A percentile compares a stretch with the other conserved stretches of the same genome.
These are phyloP conservation scores for Leonotis leonurus DNA, from an alignment of 257 asterid species.

Conservation along the genomic window DNA sequence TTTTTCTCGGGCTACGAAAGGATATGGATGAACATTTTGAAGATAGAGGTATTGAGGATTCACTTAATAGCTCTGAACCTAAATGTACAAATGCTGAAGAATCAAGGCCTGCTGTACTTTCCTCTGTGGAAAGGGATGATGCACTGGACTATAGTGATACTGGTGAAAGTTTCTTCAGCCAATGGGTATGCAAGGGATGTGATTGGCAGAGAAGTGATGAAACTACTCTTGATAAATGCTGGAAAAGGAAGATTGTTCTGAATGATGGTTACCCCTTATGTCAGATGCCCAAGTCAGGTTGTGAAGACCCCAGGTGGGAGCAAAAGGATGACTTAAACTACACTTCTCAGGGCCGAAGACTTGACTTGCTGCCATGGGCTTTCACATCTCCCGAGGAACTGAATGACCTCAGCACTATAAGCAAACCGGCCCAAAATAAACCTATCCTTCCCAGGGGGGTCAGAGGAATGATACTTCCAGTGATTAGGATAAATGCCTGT, in stretches of 20 bases:
- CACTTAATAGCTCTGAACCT: slow-evolving; percentile 27
- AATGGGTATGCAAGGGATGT: slow-evolving; percentile 89
- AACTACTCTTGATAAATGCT: slow-evolving; percentile 51
- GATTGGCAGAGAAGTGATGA: slow-evolving; percentile 96
- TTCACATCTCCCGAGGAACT: slow-evolving; percentile 73
- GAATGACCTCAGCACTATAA: slow-evolving; percentile 42
- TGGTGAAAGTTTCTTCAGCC: slow-evolving; percentile 53
- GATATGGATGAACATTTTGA: slow-evolving; percentile 32
- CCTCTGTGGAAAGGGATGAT: slow-evolving; percentile 43
- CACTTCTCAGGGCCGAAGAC: slow-evolving; percentile 66
- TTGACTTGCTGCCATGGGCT: slow-evolving; percentile 92
- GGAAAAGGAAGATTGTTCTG: slow-evolving; percentile 73
- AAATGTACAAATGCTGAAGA: slow-evolving; percentile 46
- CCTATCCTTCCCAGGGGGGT: slow-evolving; percentile 49
- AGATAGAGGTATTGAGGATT: slow-evolving; percentile 24
- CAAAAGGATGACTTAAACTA: slow-evolving; percentile 66
- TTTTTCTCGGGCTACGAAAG: slow-evolving; percentile 37
- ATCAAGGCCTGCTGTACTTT: slow-evolving; percentile 22
- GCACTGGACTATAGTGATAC: slow-evolving; percentile 29
- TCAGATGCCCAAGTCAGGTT: slow-evolving; percentile 74
- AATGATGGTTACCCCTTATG: slow-evolving; percentile 91
- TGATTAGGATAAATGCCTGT: slow-evolving; percentile 93
- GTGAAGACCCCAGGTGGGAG: slow-evolving; percentile 88
- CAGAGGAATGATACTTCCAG: slow-evolving; percentile 81
- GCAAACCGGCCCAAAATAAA: slow-evolving; percentile 46